Evolutionary conservation across 2,329 filamentous ascomycete genomes (phyloP).

Genomic region (Catunica adiposa): DNA sequence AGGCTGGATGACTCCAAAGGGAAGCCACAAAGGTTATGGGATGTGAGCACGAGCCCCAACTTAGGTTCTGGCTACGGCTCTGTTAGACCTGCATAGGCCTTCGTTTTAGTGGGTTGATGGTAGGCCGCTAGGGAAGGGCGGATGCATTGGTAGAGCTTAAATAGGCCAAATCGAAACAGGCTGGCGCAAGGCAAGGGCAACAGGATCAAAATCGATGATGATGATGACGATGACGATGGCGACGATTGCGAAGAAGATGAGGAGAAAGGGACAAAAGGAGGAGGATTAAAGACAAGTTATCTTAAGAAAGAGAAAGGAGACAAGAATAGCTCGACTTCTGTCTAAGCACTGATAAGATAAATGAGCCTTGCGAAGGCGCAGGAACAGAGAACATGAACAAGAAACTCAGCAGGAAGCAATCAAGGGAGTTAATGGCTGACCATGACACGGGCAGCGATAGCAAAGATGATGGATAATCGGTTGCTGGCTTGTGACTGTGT

Average conservation of each 20-base stretch:
- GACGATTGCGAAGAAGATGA: neutral
- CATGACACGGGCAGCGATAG: neutral
- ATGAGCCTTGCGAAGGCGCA: neutral
- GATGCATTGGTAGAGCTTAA: too few species aligned
- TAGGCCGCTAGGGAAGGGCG: too few species aligned
- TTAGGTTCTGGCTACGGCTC: too few species aligned
- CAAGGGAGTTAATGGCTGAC: neutral
- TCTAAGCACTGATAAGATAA: neutral
- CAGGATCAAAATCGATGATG: too few species aligned
- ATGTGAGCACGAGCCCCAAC: too few species aligned
- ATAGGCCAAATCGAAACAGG: too few species aligned
- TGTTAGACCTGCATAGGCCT: too few species aligned
- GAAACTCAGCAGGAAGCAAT: neutral
- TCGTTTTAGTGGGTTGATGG: too few species aligned
- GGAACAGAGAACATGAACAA: neutral
- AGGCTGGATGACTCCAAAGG: too few species aligned
- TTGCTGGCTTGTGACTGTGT: neutral
- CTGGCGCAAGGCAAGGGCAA: too few species aligned
- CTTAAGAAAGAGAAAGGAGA: neutral
- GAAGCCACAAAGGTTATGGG: too few species aligned
- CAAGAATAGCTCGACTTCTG: neutral
- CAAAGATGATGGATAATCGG: neutral
- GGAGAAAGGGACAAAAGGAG: neutral
- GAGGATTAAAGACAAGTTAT: neutral
- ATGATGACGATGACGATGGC: neutral